These are phyloP conservation scores for Pistacia integerrima DNA, from an alignment of 345 rosid genomes.

Conservation along the genomic window DNA sequence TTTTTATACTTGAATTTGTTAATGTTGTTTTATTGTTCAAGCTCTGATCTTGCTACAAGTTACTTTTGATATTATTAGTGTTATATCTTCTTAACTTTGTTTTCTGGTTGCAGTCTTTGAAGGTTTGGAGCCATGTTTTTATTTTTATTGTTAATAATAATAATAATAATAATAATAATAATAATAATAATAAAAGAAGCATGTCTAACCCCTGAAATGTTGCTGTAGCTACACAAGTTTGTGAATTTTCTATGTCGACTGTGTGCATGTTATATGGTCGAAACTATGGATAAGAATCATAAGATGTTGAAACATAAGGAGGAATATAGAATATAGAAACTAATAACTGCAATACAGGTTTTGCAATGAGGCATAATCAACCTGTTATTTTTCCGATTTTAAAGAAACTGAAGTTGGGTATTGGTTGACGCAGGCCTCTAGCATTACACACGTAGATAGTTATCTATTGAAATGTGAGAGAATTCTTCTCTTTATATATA, in stretches of 20 bases:
- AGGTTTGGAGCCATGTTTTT: not conserved
- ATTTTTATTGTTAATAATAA: not conserved
- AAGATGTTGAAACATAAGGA: not conserved
- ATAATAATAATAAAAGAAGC: too few relatives aligned
- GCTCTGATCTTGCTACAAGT: not conserved
- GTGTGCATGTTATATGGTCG: not conserved
- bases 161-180: too few relatives aligned
- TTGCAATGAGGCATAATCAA: not conserved
- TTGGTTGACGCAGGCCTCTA: not conserved
- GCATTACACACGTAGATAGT: not conserved
- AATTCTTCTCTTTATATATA: not conserved
- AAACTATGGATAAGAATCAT: not conserved
- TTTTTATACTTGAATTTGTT: not conserved
- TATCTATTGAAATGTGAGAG: not conserved
- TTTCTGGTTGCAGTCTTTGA: too few relatives aligned
- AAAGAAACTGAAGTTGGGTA: not conserved
- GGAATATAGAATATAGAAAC: constrained; percentile 7
- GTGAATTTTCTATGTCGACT: not conserved
- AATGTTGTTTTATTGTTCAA: not conserved
- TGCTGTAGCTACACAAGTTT: not conserved
- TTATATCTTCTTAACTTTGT: too few relatives aligned
- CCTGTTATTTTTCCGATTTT: not conserved
- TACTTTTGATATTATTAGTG: too few relatives aligned
- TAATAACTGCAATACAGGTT: not conserved
- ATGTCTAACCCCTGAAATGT: too few relatives aligned